A percentile compares a stretch with the other conserved stretches of the same genome.
phyloP scores from a whole-genome alignment of 2,329 filamentous ascomycete genomes.

The Ceratocystis variospora region DNA sequence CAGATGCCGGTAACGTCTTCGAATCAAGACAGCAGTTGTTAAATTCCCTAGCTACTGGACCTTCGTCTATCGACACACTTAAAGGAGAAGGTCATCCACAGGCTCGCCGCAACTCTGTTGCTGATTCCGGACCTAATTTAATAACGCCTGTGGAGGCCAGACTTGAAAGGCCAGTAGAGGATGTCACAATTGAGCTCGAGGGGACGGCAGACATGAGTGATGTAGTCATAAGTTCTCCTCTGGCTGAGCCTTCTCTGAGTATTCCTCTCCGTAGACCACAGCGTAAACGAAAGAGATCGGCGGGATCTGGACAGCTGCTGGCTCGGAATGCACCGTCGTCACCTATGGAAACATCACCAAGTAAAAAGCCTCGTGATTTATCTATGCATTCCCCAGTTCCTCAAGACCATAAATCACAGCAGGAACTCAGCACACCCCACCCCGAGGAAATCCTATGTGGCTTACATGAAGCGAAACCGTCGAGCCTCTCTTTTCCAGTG shows the following conservation, averaged over 20 bases:
- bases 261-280: constrained; percentile 1
- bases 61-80: background rate
- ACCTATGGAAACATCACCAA: background rate
- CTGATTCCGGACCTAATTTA: background rate
- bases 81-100: background rate
- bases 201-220: background rate
- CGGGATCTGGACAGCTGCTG: background rate
- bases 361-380: no score
- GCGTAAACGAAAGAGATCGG: constrained; percentile 12
- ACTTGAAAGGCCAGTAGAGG: background rate
- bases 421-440: background rate
- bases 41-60: background rate
- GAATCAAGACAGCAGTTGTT: background rate
- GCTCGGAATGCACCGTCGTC: background rate
- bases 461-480: background rate
- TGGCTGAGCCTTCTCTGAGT: constrained; percentile 14
- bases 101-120: background rate
- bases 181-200: background rate
- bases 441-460: no score
- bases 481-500: constrained; percentile 7
- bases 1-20: background rate
- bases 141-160: background rate
- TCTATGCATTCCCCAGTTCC: background rate
- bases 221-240: constrained; percentile 15
- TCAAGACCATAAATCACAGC: background rate